These are phyloP conservation scores for Globisporangium solare DNA, from an alignment of 352 stramenopile genomes.

Conservation along the genomic window DNA sequence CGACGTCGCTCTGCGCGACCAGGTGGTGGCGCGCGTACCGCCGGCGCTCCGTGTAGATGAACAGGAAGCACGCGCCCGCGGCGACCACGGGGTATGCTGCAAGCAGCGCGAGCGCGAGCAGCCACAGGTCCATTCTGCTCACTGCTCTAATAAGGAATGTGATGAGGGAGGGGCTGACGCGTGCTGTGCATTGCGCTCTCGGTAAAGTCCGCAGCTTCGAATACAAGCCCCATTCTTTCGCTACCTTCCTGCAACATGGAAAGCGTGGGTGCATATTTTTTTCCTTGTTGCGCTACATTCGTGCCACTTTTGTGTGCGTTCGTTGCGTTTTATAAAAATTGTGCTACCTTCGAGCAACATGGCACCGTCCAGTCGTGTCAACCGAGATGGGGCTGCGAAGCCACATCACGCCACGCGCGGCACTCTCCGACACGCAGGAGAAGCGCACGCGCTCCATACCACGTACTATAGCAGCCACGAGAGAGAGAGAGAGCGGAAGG, in stretches of 20 bases:
- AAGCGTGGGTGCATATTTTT: background rate
- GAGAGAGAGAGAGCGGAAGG: no score
- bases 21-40: conserved; percentile 31
- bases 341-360: conserved; percentile 10
- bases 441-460: no score
- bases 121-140: conserved; percentile 16
- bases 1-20: conserved; percentile 14
- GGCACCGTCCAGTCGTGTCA: no score
- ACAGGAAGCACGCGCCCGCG: conserved; percentile 18
- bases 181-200: no score
- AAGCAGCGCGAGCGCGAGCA: conserved; percentile 13
- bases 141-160: background rate
- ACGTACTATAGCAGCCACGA: no score
- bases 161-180: no score
- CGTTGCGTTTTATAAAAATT: background rate
- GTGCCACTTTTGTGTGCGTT: no score
- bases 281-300: no score
- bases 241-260: conserved; percentile 12
- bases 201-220: no score
- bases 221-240: background rate
- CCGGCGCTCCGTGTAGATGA: conserved; percentile 35
- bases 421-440: no score
- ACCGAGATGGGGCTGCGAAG: no score
- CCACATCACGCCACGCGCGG: no score
- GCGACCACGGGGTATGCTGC: conserved; percentile 25